Conservation (phyloP, 805 yeast genomes). For the Myxozyma monticola region DNA sequence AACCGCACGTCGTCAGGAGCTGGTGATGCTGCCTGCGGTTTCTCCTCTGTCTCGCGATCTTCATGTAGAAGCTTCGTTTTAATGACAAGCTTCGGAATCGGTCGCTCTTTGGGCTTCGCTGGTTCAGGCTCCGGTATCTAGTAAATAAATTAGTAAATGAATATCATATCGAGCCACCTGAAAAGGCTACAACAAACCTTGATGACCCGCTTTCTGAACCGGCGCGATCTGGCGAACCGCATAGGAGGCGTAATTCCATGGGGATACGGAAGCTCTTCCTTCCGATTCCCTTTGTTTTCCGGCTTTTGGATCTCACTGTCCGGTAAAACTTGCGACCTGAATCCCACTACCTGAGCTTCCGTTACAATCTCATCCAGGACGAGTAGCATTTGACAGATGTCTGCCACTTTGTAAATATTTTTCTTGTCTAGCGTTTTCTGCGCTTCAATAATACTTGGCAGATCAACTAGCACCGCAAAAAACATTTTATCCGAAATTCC, state of each 20-base stretch:
- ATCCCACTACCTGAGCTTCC: conserved; percentile 45
- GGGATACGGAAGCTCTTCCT: conserved; percentile 44
- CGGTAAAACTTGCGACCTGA: conserved; percentile 33
- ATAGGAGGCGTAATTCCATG: conserved; percentile 86
- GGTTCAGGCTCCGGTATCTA: conserved; percentile 7
- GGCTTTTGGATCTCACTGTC: conserved; percentile 32
- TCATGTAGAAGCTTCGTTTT: conserved; percentile 14
- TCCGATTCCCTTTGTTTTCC: conserved; percentile 21
- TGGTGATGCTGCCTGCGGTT: conserved; percentile 6
- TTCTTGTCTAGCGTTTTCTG: conserved; percentile 87
- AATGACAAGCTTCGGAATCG: conserved; percentile 22
- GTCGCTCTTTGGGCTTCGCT: conserved; percentile 18
- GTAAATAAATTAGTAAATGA: no score
- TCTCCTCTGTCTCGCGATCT: conserved; percentile 23
- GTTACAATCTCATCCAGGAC: conserved; percentile 59
- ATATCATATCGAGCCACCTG: no score
- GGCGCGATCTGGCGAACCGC: conserved; percentile 63
- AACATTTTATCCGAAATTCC: conserved; percentile 67
- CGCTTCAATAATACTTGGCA: conserved; percentile 85
- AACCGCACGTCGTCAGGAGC: background rate
- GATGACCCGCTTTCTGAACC: conserved; percentile 70
- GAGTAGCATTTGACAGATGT: conserved; percentile 79
- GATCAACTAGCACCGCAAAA: conserved; percentile 81
- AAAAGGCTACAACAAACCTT: no score
- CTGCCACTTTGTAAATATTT: conserved; percentile 82